A percentile compares a stretch with the other conserved stretches of the same genome.
Conservation (phyloP, 176 grass and related monocot species). For the Aegilops bicornis region DNA sequence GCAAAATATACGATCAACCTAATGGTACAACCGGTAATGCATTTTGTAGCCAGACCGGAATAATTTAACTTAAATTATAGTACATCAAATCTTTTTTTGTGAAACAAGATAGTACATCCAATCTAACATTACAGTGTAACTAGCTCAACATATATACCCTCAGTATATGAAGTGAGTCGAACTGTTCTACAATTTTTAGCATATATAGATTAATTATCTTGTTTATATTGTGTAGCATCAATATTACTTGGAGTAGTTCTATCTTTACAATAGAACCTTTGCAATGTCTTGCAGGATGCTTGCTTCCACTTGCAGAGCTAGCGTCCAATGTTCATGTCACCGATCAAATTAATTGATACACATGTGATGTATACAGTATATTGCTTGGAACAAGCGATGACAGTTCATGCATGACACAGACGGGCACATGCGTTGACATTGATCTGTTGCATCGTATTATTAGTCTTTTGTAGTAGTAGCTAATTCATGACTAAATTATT, state of each 20-base stretch:
- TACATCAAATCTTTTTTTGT: too few relatives aligned
- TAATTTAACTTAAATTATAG: background rate
- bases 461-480: background rate
- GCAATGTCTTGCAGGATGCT: background rate
- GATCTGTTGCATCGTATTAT: background rate
- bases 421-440: slow-evolving; percentile 35
- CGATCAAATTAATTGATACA: background rate
- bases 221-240: background rate
- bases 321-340: background rate
- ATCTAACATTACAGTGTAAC: background rate
- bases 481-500: background rate
- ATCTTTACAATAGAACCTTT: background rate
- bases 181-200: too few relatives aligned
- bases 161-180: background rate
- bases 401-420: slow-evolving; percentile 27
- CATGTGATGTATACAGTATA: background rate
- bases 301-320: slow-evolving; percentile 16
- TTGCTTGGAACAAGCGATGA: slow-evolving; percentile 8
- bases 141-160: background rate
- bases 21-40: background rate
- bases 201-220: background rate
- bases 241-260: background rate
- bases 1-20: background rate
- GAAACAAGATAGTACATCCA: too few relatives aligned
- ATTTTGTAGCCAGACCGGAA: background rate